Conservation (phyloP, 1,284 basidiomycete species). For the Baeospora myosura region DNA sequence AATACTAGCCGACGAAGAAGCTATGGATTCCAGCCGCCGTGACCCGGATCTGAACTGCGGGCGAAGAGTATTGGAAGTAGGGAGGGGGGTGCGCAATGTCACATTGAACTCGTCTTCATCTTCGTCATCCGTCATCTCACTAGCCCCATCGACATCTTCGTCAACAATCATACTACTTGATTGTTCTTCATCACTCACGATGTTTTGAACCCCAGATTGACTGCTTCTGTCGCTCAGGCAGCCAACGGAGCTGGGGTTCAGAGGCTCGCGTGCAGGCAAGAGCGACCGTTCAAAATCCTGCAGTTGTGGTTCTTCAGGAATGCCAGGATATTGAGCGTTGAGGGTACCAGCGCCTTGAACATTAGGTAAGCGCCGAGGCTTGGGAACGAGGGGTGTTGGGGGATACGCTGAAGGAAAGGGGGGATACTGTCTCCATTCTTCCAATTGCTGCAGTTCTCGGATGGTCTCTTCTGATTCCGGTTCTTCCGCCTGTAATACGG, state of each 20-base stretch:
- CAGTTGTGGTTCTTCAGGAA: conserved; percentile 23
- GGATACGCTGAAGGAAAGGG: conserved; percentile 20
- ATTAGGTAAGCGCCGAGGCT: conserved; percentile 14
- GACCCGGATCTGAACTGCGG: conserved; percentile 15
- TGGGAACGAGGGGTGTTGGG: conserved; percentile 17
- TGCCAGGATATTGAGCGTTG: conserved; percentile 22
- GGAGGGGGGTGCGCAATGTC: conserved; percentile 56
- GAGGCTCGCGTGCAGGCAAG: conserved; percentile 51
- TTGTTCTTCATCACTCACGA: neutral
- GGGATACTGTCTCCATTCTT: conserved; percentile 21
- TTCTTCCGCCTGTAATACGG: neutral
- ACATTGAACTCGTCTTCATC: conserved; percentile 59
- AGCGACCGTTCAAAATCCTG: conserved; percentile 59
- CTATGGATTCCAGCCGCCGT: conserved; percentile 17
- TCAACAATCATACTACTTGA: conserved; percentile 18
- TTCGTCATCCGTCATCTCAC: conserved; percentile 25
- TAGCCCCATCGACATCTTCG: conserved; percentile 18
- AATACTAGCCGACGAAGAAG: conserved; percentile 31
- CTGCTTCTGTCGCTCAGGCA: conserved; percentile 46
- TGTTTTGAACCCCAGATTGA: conserved; percentile 24
- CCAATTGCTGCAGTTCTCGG: conserved; percentile 9
- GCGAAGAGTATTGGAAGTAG: conserved; percentile 18
- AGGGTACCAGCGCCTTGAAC: conserved; percentile 3
- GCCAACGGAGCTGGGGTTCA: conserved; percentile 48
- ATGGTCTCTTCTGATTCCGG: neutral